Evolutionary conservation across 177 flowering plant species (phyloP), one percentile per base, ranked within the genome.

Genomic region (Telopea speciosissima): DNA sequence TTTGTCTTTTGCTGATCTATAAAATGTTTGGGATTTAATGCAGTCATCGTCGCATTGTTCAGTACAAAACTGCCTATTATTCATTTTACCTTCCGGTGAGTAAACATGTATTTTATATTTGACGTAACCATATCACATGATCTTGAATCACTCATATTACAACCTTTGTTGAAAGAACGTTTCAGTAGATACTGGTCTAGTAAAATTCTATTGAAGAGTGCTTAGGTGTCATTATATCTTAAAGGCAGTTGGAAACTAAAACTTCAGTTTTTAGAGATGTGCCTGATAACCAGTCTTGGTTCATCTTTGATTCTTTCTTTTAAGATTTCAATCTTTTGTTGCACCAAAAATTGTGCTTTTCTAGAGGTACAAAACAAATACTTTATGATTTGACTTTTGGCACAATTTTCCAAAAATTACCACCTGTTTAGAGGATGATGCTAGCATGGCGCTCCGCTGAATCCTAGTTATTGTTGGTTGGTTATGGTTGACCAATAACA

Each of bases 21-120:
- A 66, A 66, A 26, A 66, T 49, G 42, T 4, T 63, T 77, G 76
- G 42, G 72, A 52, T 62, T 69, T 19, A n/a, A 8, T 79, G 86
- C 89, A 94, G 97, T 59, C 93, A 94, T 74, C 90, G 83, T 8
- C 90, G 97, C 63, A 94, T 94, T 79, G 98, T 94, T 74, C 96
- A 94, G 86, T 94, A 87, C 83, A 94, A 94, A 73, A 94, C 98
- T 49, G 93, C 98, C 33, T 94, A 92, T 78, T 92, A 94, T 73
- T 94, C 98, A 65, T 94, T 94, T 81, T 92, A 94, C 76, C 93
- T 94, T 71, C 93, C 98, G 17, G 98, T 94, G 71, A 84, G 97
- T 83, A 24, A 36, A 58, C 56, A 59, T 10, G 13, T 13, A 19
- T 36, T 31, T 36, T 36, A 36, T 36, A 36, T 36, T 36, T 8